Percentiles rank a stretch among this genome's conserved stretches.
Conservation (phyloP, 345 rosid genomes). For the Aquilaria malaccensis region DNA sequence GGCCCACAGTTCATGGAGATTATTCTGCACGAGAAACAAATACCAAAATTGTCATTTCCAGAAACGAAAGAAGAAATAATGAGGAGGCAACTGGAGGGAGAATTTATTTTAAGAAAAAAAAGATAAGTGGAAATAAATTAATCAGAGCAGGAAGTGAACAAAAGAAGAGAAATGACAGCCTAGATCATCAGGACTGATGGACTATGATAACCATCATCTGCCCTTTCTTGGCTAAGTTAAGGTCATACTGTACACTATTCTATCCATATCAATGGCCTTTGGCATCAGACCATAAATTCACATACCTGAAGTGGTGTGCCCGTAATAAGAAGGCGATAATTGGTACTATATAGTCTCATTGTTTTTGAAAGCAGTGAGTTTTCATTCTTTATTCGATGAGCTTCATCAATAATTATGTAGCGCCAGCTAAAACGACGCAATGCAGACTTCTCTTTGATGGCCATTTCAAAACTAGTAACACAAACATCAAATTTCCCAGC, state of each 20-base stretch:
- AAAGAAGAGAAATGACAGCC: not conserved
- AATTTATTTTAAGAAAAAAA: too few species aligned
- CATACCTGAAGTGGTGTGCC: constrained; percentile 99
- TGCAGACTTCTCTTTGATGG: constrained; percentile 89
- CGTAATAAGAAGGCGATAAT: constrained; percentile 89
- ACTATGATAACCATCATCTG: not conserved
- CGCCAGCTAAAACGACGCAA: constrained; percentile 98
- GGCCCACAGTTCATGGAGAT: constrained; percentile 97
- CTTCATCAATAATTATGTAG: constrained; percentile 94
- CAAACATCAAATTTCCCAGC: constrained; percentile 99
- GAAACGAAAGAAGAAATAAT: not conserved
- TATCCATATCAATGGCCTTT: too few species aligned
- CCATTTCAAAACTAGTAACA: constrained; percentile 99
- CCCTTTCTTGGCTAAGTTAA: not conserved
- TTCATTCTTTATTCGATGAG: constrained; percentile 94
- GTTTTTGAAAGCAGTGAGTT: constrained; percentile 94
- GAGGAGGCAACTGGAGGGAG: too few species aligned
- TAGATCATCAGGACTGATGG: too few species aligned
- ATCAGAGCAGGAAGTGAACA: not conserved
- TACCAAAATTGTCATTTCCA: not conserved
- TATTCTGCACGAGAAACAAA: constrained; percentile 54
- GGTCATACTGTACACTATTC: constrained; percentile 2
- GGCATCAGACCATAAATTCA: not conserved
- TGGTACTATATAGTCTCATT: constrained; percentile 85
- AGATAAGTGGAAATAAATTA: too few species aligned